Evolutionary conservation across 2,329 filamentous ascomycete genomes (phyloP), one percentile per base, ranked within the genome.

Genomic region (Ramularia collo-cygni): DNA sequence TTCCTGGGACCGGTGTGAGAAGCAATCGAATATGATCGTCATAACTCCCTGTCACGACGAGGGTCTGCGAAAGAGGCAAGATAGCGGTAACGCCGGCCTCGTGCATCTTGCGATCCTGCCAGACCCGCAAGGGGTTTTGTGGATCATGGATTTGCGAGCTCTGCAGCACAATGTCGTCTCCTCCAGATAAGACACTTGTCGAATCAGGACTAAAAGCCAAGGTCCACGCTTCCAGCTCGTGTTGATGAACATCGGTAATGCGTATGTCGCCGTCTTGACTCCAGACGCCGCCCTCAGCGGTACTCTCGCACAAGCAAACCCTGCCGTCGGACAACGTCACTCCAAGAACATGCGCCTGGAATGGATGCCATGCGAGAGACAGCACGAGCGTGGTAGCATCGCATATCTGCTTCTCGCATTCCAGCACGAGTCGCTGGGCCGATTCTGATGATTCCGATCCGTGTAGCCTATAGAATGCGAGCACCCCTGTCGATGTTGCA

Each of bases 51-150:
- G 89, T 95, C 2, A 95, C 56, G 2, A 94, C 62, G 4, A 92
- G 56, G 3, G 71, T 68, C 1, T 70, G 69, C 3, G 67, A 66
- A 2, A 94, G 65, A 0, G 88, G 85, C 2, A 95, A 63, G 38
- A 96, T 92, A 2, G 86, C 79, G 0, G 89, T 95, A 1, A 96
- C 84, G 8, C 92, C 90, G 2, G 88, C 87, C n/a, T 71, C 70
- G 55, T 95, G 87, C 12, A 74, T 71, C 45, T 71, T 79, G 15
- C 67, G 64, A 51, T 79, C 75, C 37, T 64, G 63, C 66, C 66
- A 69, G 13, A 47, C 44, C 9, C 26, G 34, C 7, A 32, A 34
- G 15, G 34, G 21, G 10, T 34, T 27, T 19, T 9, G 30, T 10
- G 34, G 14, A 12, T 37, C 42, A 13, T 42, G 14, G 26, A 39